phyloP scores from a whole-genome alignment of 2,329 filamentous ascomycete species.

The Fusarium torulosum region DNA sequence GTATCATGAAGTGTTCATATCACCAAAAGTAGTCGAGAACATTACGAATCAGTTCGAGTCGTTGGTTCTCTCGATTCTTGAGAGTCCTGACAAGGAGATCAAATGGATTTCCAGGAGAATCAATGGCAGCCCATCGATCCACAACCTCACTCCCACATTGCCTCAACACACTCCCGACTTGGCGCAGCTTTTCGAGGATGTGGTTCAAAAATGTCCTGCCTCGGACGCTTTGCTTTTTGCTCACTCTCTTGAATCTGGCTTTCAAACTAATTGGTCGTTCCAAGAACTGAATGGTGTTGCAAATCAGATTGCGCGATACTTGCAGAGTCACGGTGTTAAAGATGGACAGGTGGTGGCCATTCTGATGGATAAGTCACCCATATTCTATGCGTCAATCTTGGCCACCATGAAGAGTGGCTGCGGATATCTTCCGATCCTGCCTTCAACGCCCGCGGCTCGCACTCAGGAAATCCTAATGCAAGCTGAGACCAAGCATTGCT shows the following conservation, averaged over 20 bases:
- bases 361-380: conserved; percentile 79
- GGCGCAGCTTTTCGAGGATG: conserved; percentile 65
- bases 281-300: conserved; percentile 71
- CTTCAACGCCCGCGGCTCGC: conserved; percentile 74
- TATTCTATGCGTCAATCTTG: conserved; percentile 80
- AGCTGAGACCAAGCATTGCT: conserved; percentile 62
- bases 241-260: conserved; percentile 45
- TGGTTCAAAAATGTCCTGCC: conserved; percentile 62
- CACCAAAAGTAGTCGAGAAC: conserved; percentile 65
- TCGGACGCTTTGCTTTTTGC: conserved; percentile 75
- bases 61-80: conserved; percentile 55
- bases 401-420: conserved; percentile 80
- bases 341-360: conserved; percentile 75
- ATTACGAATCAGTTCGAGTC: conserved; percentile 73
- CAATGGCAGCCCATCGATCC: conserved; percentile 58
- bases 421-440: conserved; percentile 83
- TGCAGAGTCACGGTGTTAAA: conserved; percentile 62
- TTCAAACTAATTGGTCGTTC: conserved; percentile 69
- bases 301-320: conserved; percentile 70
- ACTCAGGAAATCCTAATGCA: conserved; percentile 72
- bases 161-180: conserved; percentile 59
- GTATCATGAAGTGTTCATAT: conserved; percentile 63
- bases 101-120: conserved; percentile 43
- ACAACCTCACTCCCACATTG: conserved; percentile 57
- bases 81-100: conserved; percentile 42